Evolutionary conservation across 805 yeast genomes (phyloP).

Genomic region (Saitoella complicata): DNA sequence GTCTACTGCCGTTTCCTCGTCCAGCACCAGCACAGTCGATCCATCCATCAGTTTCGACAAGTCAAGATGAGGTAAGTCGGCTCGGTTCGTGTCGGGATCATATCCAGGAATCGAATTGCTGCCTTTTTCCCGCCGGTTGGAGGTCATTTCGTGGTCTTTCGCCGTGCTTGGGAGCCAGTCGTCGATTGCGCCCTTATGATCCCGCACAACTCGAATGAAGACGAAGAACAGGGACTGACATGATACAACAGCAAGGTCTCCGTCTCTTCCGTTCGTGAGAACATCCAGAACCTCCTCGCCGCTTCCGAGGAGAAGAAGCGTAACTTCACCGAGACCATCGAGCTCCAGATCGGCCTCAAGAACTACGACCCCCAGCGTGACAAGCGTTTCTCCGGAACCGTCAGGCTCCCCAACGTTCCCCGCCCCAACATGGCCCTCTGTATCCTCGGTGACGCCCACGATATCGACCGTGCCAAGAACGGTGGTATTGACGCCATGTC

Average conservation of each 20-base stretch:
- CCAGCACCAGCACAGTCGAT: too few species aligned
- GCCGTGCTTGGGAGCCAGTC: too few species aligned
- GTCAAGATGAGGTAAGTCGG: too few species aligned
- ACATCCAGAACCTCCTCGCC: slow-evolving; percentile 82
- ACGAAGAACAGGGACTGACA: too few species aligned
- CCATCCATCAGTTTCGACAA: too few species aligned
- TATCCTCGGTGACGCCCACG: slow-evolving; percentile 99
- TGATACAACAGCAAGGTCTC: slow-evolving; percentile 42
- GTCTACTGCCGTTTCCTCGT: too few species aligned
- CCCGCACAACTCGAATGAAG: too few species aligned
- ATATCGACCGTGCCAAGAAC: slow-evolving; percentile 99
- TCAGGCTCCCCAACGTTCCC: slow-evolving; percentile 96
- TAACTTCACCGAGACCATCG: slow-evolving; percentile 99
- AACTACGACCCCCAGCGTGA: slow-evolving; percentile 99
- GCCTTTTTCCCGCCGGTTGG: too few species aligned
- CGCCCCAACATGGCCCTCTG: slow-evolving; percentile 99
- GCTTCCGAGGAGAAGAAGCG: slow-evolving; percentile 95
- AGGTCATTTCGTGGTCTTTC: too few species aligned
- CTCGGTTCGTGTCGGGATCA: too few species aligned
- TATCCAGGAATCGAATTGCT: too few species aligned
- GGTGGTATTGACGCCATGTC: slow-evolving; percentile 99
- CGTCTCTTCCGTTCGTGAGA: slow-evolving; percentile 86
- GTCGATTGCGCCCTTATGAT: too few species aligned
- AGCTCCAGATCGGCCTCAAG: slow-evolving; percentile 98
- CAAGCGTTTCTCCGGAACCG: slow-evolving; percentile 99